These are phyloP conservation scores for Mortierella antarctica DNA, from an alignment of 192 early-diverging fungal species.

Conservation along the genomic window DNA sequence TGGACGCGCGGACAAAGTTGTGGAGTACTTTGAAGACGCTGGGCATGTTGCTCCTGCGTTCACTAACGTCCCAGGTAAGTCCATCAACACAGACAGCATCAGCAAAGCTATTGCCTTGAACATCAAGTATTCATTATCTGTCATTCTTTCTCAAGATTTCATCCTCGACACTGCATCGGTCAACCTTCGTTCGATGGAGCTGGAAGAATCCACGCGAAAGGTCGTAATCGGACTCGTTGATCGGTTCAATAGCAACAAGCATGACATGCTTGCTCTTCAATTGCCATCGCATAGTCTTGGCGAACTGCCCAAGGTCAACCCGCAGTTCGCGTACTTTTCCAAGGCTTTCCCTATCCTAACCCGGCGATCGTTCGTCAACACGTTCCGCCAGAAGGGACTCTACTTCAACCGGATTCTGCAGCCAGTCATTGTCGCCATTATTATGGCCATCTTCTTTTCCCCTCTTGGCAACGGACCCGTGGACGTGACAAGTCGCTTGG, in stretches of 20 bases:
- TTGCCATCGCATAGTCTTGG: conserved; percentile 2
- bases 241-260: conserved; percentile 36
- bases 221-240: conserved; percentile 24
- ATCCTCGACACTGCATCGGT: conserved; percentile 50
- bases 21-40: conserved; percentile 50
- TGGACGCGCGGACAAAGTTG: conserved; percentile 49
- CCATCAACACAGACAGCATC: no score
- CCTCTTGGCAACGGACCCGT: conserved; percentile 25
- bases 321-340: conserved; percentile 29
- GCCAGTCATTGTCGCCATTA: conserved; percentile 34
- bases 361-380: conserved; percentile 41
- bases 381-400: conserved; percentile 48
- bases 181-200: conserved; percentile 21
- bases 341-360: conserved; percentile 48
- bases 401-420: conserved; percentile 42
- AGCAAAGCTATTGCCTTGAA: neutral
- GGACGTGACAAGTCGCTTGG: conserved; percentile 43
- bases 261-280: conserved; percentile 28
- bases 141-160: conserved; percentile 16
- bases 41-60: conserved; percentile 40
- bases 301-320: conserved; percentile 33
- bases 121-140: neutral
- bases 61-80: conserved; percentile 40
- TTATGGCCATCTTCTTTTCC: conserved; percentile 47
- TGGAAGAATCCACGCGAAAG: conserved; percentile 38